A percentile compares a stretch with the other conserved stretches of the same genome.
Conservation (phyloP, 768 basidiomycete species). For the Suillus tomentosus region DNA sequence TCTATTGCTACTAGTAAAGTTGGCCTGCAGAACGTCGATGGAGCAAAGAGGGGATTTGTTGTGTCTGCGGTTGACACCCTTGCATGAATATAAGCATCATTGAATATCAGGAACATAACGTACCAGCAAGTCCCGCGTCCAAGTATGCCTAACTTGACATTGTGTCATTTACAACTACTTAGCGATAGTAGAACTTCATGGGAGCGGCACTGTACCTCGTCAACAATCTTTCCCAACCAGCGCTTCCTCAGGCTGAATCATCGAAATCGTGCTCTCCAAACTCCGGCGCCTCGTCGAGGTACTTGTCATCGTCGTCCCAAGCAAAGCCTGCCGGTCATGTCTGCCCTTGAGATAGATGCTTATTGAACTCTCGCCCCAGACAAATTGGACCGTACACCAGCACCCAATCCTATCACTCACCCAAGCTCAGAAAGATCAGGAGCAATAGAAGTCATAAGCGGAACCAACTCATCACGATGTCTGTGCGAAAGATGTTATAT, state of each 20-base stretch:
- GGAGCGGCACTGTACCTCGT: too few relatives aligned
- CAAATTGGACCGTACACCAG: too few relatives aligned
- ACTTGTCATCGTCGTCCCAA: conserved; percentile 90
- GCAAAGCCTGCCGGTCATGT: conserved; percentile 51
- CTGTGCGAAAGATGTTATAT: too few relatives aligned
- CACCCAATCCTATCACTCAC: too few relatives aligned
- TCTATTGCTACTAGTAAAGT: not conserved
- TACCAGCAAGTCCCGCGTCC: not conserved
- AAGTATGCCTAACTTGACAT: not conserved
- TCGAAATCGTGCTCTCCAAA: conserved; percentile 92
- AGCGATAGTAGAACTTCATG: too few relatives aligned
- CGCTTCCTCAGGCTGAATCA: conserved; percentile 78
- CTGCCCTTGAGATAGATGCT: conserved; percentile 53
- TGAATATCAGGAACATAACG: not conserved
- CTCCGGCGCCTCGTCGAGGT: conserved; percentile 91
- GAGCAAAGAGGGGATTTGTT: not conserved
- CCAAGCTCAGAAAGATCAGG: too few relatives aligned
- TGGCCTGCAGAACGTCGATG: not conserved
- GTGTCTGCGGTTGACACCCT: not conserved
- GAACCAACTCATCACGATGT: too few relatives aligned
- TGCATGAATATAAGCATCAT: not conserved
- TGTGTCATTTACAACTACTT: too few relatives aligned
- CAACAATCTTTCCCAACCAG: conserved; percentile 66
- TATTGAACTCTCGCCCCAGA: too few relatives aligned
- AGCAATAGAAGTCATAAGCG: too few relatives aligned